Conservation (phyloP, 192 early-diverging fungal species). For the Coemansia sp. region DNA sequence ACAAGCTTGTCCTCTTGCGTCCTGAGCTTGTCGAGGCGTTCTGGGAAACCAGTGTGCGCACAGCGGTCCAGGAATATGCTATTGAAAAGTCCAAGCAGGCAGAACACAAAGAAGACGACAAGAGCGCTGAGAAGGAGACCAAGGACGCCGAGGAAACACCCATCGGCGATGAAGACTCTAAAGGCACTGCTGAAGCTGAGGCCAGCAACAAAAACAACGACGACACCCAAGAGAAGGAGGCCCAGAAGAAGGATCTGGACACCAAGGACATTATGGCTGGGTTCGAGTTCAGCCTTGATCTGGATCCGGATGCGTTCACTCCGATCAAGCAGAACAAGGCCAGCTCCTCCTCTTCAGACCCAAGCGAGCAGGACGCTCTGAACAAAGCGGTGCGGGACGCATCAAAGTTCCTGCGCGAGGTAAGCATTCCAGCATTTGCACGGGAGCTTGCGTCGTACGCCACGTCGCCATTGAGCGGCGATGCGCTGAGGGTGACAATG, state of each 20-base stretch:
- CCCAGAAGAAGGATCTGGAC: conserved; percentile 1
- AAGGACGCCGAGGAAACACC: conserved; percentile 3
- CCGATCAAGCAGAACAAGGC: conserved; percentile 40
- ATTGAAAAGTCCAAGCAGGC: conserved; percentile 41
- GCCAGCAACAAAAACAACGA: conserved; percentile 2
- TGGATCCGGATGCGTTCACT: conserved; percentile 65
- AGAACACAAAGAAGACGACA: conserved; percentile 10
- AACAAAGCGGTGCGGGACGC: conserved; percentile 70
- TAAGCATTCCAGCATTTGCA: conserved; percentile 65
- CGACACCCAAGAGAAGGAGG: not conserved
- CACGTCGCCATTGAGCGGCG: conserved; percentile 74
- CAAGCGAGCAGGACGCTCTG: conserved; percentile 39
- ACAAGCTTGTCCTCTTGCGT: conserved; percentile 79
- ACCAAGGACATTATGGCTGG: conserved; percentile 31
- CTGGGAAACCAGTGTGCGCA: conserved; percentile 80
- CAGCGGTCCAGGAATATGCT: conserved; percentile 53
- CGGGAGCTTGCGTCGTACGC: conserved; percentile 61
- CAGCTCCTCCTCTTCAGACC: conserved; percentile 13
- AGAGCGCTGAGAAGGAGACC: not conserved
- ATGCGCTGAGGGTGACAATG: conserved; percentile 73
- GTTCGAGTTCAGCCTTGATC: conserved; percentile 58
- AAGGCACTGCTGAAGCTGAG: conserved; percentile 4
- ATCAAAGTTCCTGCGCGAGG: conserved; percentile 74
- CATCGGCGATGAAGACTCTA: not conserved
- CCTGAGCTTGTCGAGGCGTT: conserved; percentile 82